These are phyloP conservation scores for Hypoxylon sp. DNA, from an alignment of 2,329 filamentous ascomycete genomes.

Conservation along the genomic window DNA sequence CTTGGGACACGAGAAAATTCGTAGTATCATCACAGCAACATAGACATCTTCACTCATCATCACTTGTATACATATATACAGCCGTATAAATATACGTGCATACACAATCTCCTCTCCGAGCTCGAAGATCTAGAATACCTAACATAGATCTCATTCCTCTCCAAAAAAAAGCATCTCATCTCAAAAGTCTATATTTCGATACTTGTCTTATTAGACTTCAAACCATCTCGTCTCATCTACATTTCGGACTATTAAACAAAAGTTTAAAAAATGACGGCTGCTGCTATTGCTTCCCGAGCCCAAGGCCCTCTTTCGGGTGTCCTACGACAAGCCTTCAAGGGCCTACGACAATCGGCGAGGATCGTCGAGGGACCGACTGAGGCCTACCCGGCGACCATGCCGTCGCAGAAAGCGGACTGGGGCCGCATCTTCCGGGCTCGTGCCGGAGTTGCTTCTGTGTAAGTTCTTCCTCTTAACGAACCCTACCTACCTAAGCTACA, in stretches of 20 bases:
- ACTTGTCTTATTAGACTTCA: conserved; percentile 36
- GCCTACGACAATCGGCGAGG: conserved; percentile 32
- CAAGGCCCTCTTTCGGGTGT: conserved; percentile 35
- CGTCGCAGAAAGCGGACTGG: conserved; percentile 54
- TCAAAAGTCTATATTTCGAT: conserved; percentile 30
- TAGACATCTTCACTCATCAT: conserved; percentile 41
- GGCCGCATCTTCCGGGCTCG: conserved; percentile 55
- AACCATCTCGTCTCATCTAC: conserved; percentile 18
- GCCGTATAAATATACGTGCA: conserved; percentile 2
- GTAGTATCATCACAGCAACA: conserved; percentile 33
- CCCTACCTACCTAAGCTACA: conserved; percentile 1
- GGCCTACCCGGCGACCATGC: conserved; percentile 19
- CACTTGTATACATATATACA: conserved; percentile 24
- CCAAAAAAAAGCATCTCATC: conserved; percentile 24
- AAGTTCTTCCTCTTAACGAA: conserved; percentile 44
- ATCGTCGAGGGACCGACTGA: conserved; percentile 42
- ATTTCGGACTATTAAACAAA: conserved; percentile 4
- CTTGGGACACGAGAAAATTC: conserved; percentile 20
- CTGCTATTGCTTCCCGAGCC: conserved; percentile 33
- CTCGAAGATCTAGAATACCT: conserved; percentile 22
- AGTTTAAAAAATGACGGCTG: conserved; percentile 30
- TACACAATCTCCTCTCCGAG: conserved; percentile 33
- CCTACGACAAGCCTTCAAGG: conserved; percentile 36
- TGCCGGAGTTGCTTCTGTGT: conserved; percentile 55
- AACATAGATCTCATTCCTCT: conserved; percentile 36